Base-by-base conservation (phyloP, 176 grass and related monocot genomes). In the Paspalum vaginatum region DNA sequence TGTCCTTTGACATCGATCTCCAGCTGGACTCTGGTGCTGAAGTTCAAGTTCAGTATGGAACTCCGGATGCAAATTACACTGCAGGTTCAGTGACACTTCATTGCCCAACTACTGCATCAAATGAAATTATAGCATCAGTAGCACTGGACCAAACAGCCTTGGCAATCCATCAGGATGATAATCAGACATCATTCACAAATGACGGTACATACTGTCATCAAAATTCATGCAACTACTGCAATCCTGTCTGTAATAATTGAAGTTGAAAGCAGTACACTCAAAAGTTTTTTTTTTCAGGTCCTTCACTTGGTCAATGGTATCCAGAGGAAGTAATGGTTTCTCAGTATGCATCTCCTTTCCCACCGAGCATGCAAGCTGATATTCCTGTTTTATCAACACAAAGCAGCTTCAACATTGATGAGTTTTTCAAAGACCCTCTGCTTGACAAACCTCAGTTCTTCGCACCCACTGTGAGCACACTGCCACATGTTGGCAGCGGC, bases 61-160 rank as follows among this genome's bases (percentile, higher is more conserved):
- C 24, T 11, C 39, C 22, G 0, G 39, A 21, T 12, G 21, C 38
- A 72, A 62, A 85, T 72, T 76, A 45, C 14, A 64, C 61, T 7
- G 4, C 56, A 22, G 75, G 46, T 72, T 85, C 75, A 4, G 49
- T 86, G 14, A 66, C 9, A 38, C 41, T 80, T 60, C 50, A 58
- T 74, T 80, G 60, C 24, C 27, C 67, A 0, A 39, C 10, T 7
- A 71, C 75, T 4, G 2, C 48, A 3, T 24, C 59, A 17, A 53
- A 65, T 11, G 62, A 69, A 42, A 44, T 76, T 68, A 41, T 70
- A 74, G 76, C 48, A 79, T 63, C 83, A 65, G 39, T 72, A 20
- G 59, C 21, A 79, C 14, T 79, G 22, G 61, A 78, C 13, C 68
- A 57, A 75, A 44, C 39, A 74, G 65, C 50, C 10, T 46, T 81